Percentiles rank a stretch among this genome's conserved stretches.
These are phyloP conservation scores for Pisolithus tinctorius DNA, from an alignment of 768 basidiomycete genomes.

Conservation along the genomic window DNA sequence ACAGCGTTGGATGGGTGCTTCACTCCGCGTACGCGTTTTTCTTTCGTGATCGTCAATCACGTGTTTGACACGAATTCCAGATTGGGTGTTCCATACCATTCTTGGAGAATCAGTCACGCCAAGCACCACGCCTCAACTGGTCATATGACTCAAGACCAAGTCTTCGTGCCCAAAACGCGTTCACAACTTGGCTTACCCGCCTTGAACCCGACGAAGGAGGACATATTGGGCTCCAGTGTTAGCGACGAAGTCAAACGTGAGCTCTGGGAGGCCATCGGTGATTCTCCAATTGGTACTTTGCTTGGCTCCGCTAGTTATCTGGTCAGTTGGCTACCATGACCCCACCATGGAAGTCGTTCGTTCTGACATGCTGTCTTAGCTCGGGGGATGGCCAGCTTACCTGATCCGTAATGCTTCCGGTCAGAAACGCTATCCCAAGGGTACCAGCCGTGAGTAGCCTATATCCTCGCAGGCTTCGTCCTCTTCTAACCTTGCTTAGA, in stretches of 20 bases:
- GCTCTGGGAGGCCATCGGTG: conserved; percentile 81
- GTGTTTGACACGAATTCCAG: conserved; percentile 34
- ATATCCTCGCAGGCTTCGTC: not conserved
- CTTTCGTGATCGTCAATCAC: conserved; percentile 10
- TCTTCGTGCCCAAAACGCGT: conserved; percentile 90
- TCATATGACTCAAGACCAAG: conserved; percentile 93
- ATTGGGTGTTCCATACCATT: conserved; percentile 93
- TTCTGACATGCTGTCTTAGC: conserved; percentile 29
- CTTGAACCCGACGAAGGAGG: conserved; percentile 63
- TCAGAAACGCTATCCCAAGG: conserved; percentile 69
- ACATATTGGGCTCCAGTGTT: conserved; percentile 57
- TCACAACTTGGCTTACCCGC: conserved; percentile 58
- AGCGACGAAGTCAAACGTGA: conserved; percentile 62
- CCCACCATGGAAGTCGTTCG: not conserved
- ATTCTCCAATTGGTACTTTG: conserved; percentile 76
- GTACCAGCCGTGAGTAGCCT: conserved; percentile 65
- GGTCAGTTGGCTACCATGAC: conserved; percentile 30
- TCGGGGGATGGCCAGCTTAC: conserved; percentile 85
- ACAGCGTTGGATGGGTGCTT: conserved; percentile 85
- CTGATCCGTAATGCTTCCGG: conserved; percentile 79
- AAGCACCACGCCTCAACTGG: conserved; percentile 94
- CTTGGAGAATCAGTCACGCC: conserved; percentile 91
- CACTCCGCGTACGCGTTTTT: conserved; percentile 68
- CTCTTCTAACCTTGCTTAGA: conserved; percentile 32
- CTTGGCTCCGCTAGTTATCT: conserved; percentile 50